Conservation (phyloP, 257 asterid species). For the Nicotiana tomentosiformis region DNA sequence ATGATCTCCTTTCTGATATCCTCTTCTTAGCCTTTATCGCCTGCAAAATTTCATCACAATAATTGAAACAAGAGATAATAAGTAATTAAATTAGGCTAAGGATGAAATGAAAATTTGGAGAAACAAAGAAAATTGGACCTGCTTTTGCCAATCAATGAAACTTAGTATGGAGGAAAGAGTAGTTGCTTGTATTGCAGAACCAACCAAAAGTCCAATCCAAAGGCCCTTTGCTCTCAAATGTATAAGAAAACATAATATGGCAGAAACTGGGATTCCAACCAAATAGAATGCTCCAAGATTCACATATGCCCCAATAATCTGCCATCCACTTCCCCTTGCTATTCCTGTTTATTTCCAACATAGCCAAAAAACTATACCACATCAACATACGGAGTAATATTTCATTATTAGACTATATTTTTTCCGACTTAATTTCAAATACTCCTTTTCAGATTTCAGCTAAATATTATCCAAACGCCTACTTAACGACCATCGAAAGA, state of each 20-base stretch:
- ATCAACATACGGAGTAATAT: too few species aligned
- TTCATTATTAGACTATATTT: too few species aligned
- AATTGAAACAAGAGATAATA: not conserved
- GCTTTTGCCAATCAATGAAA: constrained; percentile 40
- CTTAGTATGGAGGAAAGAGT: constrained; percentile 27
- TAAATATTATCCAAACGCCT: not conserved
- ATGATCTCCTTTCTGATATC: not conserved
- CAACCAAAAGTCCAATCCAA: constrained; percentile 44
- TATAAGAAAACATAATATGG: constrained; percentile 25
- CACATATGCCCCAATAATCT: constrained; percentile 48
- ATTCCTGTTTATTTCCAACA: constrained; percentile 31
- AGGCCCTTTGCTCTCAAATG: constrained; percentile 41
- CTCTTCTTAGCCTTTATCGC: constrained; percentile 23
- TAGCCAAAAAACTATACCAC: not conserved
- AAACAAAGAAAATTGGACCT: constrained; percentile 10
- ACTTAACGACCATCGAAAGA: not conserved
- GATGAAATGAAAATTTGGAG: not conserved
- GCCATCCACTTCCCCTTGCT: constrained; percentile 67
- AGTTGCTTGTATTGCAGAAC: constrained; percentile 30
- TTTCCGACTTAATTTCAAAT: too few species aligned
- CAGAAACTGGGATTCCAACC: constrained; percentile 43
- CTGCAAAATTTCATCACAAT: constrained; percentile 13
- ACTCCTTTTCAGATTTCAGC: too few species aligned
- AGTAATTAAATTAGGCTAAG: not conserved
- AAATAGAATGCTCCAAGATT: constrained; percentile 47